Percentiles rank a stretch among this genome's conserved stretches.
Evolutionary conservation across 1,284 basidiomycete genomes (phyloP).

Genomic region (Coriolopsis trogii): DNA sequence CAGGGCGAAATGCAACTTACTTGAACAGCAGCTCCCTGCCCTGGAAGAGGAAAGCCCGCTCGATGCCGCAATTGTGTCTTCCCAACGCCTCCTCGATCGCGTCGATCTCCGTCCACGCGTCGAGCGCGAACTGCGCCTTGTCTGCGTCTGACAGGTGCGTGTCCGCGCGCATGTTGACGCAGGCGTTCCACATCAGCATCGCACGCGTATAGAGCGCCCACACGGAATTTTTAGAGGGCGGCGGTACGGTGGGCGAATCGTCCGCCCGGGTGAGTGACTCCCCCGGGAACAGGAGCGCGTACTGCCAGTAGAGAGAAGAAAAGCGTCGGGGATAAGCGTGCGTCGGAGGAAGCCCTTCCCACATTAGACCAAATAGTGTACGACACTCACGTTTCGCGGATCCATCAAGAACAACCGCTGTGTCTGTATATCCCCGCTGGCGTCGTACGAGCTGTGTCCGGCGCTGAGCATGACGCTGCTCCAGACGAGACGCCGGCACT

Average conservation of each 20-base stretch:
- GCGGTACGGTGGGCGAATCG: constrained; percentile 28
- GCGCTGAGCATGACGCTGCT: constrained; percentile 64
- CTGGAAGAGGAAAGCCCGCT: constrained; percentile 67
- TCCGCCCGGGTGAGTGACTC: constrained; percentile 46
- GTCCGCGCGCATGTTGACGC: constrained; percentile 59
- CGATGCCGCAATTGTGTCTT: constrained; percentile 64
- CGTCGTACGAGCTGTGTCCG: constrained; percentile 63
- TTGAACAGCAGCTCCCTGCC: constrained; percentile 78
- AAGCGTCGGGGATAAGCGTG: no score
- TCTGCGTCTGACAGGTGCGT: constrained; percentile 43
- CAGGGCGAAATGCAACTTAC: constrained; percentile 43
- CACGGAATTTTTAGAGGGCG: constrained; percentile 59
- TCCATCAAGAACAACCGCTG: constrained; percentile 65
- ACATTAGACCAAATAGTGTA: no score
- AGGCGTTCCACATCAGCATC: constrained; percentile 73
- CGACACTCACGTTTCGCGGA: constrained; percentile 60
- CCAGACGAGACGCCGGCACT: constrained; percentile 72
- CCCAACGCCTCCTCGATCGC: constrained; percentile 65
- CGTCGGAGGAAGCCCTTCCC: no score
- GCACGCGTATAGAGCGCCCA: constrained; percentile 74
- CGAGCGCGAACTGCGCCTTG: constrained; percentile 62
- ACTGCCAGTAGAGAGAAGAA: constrained; percentile 41
- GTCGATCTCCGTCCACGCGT: constrained; percentile 71
- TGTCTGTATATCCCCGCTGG: constrained; percentile 40
- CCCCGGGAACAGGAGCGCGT: constrained; percentile 69